Conservation (phyloP, 164 flowering plant genomes). For the Macadamia integrifolia region DNA sequence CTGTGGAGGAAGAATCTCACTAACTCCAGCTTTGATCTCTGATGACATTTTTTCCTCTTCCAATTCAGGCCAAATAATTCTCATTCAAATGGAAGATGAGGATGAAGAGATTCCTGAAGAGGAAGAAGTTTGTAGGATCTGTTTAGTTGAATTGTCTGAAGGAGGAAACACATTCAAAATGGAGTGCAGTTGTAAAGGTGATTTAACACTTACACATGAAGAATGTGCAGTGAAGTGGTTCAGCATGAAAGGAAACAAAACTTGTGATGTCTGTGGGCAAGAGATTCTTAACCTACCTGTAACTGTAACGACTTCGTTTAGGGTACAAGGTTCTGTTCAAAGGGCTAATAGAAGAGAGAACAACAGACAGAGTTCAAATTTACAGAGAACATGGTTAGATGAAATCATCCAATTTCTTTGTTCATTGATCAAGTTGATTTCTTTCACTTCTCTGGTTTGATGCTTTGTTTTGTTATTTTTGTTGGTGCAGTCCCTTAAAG, state of each 20-base stretch:
- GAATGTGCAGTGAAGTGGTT: slow-evolving; percentile 86
- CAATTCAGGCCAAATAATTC: slow-evolving; percentile 45
- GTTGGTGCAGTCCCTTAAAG: slow-evolving; percentile 71
- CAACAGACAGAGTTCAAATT: slow-evolving; percentile 22
- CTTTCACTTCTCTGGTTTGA: not conserved
- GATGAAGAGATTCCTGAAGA: slow-evolving; percentile 96
- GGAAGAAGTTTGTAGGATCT: slow-evolving; percentile 85
- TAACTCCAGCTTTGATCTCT: not conserved
- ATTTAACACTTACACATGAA: slow-evolving; percentile 71
- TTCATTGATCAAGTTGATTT: not conserved
- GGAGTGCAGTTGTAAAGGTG: slow-evolving; percentile 97
- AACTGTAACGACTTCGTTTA: slow-evolving; percentile 39
- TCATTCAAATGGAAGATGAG: slow-evolving; percentile 30
- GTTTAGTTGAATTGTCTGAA: slow-evolving; percentile 53
- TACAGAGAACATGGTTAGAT: slow-evolving; percentile 39
- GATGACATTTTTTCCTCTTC: slow-evolving; percentile 8
- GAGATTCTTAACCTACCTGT: slow-evolving; percentile 92
- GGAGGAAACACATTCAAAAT: slow-evolving; percentile 66
- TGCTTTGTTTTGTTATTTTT: slow-evolving; percentile 3
- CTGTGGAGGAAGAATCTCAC: no score
- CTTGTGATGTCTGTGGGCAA: slow-evolving; percentile 75
- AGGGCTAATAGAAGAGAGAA: slow-evolving; percentile 29
- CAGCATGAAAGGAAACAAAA: slow-evolving; percentile 58
- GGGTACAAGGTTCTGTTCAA: slow-evolving; percentile 38
- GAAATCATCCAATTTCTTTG: not conserved